Base-by-base conservation (phyloP, 139 green algal genomes). In the Tetraselmis chui region DNA sequence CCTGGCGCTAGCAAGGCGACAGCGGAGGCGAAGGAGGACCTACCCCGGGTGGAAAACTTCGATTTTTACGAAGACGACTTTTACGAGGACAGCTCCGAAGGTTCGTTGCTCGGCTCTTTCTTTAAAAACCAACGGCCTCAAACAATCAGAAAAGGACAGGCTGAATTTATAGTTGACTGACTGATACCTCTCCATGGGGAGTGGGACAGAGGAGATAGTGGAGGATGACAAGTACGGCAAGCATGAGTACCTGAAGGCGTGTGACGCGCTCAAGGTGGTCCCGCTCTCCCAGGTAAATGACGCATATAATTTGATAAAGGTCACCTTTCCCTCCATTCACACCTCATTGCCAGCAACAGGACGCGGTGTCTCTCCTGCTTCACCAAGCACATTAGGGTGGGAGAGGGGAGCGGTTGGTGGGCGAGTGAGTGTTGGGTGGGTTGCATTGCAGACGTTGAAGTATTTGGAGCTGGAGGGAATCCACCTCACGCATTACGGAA, bases 401-500 rank as follows among this genome's bases (percentile, higher is more conserved):
- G n/a, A n/a, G n/a, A n/a, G n/a, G n/a, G n/a, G n/a, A n/a, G n/a
- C n/a, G n/a, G n/a, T n/a, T n/a, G n/a, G n/a, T n/a, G n/a, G n/a
- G n/a, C n/a, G n/a, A n/a, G n/a, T n/a, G n/a, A n/a, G n/a, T n/a
- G n/a, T n/a, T n/a, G n/a, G 45, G 11, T 67, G 45, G 45, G 11
- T 67, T 5, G 45, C 45, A 25, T 5, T 22, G 31, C 84, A 90
- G 85, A 58, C 88, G 27, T 76, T 90, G 0, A 88, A 88, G 79
- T 88, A 86, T 45, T 77, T 90, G n/a, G 87, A 90, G 81, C 29
- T 31, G 5, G 83, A 88, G 77, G 87, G 85, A 26, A 84, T 90
- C 81, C 84, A 89, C 79, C 78, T 90, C 30, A 86, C 79, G 25
- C 87, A 90, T 29, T 90, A 90, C 75, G 87, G 87, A 24, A 81